phyloP scores from a whole-genome alignment of 2,329 filamentous ascomycete species.

The Venturia oleaginea region DNA sequence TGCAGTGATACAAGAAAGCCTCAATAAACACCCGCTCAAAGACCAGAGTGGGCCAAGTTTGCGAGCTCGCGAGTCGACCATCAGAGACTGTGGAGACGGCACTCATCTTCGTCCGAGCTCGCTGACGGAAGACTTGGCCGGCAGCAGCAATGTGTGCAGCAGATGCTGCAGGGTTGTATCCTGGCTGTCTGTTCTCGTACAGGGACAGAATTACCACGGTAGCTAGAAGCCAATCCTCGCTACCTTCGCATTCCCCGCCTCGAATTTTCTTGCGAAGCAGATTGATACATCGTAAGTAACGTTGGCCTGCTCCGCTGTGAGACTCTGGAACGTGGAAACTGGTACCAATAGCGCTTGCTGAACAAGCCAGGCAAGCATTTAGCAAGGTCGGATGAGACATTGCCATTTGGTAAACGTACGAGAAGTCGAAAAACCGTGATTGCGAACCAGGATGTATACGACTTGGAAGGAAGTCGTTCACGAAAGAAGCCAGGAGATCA shows the following conservation, averaged over 20 bases:
- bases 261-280: background rate
- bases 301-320: background rate
- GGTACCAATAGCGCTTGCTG: background rate
- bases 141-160: constrained; percentile 6
- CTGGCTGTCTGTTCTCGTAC: constrained; percentile 6
- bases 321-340: background rate
- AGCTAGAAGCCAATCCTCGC: constrained; percentile 6
- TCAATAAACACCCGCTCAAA: constrained; percentile 6
- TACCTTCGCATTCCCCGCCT: background rate
- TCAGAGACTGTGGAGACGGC: background rate
- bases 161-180: background rate
- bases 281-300: background rate
- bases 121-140: constrained; percentile 4
- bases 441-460: constrained; percentile 6
- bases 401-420: constrained; percentile 3
- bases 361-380: constrained; percentile 2
- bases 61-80: background rate
- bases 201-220: constrained; percentile 4
- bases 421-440: constrained; percentile 4
- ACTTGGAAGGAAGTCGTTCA: constrained; percentile 6
- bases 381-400: background rate
- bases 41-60: background rate
- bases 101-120: background rate
- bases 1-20: constrained; percentile 8
- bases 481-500: background rate